These are phyloP conservation scores for Xylariaceae sp. DNA, from an alignment of 2,329 filamentous ascomycete genomes.

Conservation along the genomic window DNA sequence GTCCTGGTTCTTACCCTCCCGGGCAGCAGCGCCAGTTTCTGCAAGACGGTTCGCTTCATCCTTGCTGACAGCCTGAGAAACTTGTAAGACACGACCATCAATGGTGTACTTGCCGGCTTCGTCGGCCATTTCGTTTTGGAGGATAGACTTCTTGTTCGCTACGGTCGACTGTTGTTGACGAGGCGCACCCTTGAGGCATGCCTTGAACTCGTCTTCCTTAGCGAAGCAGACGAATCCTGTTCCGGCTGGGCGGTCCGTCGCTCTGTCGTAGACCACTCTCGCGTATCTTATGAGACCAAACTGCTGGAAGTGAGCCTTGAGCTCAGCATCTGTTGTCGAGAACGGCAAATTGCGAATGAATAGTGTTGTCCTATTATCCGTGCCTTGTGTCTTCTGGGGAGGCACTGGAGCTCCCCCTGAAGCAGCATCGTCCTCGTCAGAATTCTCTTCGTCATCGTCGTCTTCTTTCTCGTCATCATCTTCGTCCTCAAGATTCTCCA, in stretches of 20 bases:
- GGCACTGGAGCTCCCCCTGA: slow-evolving; percentile 26
- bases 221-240: slow-evolving; percentile 96
- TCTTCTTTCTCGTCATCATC: slow-evolving; percentile 48
- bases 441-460: slow-evolving; percentile 33
- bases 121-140: slow-evolving; percentile 82
- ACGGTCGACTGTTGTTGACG: slow-evolving; percentile 43
- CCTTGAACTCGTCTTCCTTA: slow-evolving; percentile 65
- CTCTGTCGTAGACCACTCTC: slow-evolving; percentile 79
- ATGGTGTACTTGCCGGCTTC: slow-evolving; percentile 81
- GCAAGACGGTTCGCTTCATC: slow-evolving; percentile 71
- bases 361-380: slow-evolving; percentile 68
- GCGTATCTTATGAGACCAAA: slow-evolving; percentile 91
- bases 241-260: slow-evolving; percentile 80
- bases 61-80: slow-evolving; percentile 80
- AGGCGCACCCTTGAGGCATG: slow-evolving; percentile 72
- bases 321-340: slow-evolving; percentile 71
- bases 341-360: slow-evolving; percentile 96
- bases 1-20: slow-evolving; percentile 66
- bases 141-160: slow-evolving; percentile 69
- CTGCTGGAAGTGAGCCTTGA: slow-evolving; percentile 79
- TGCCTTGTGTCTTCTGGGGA: slow-evolving; percentile 34
- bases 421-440: slow-evolving; percentile 35
- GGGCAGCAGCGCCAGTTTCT: slow-evolving; percentile 62
- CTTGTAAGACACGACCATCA: slow-evolving; percentile 78
- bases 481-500: slow-evolving; percentile 54